phyloP scores from a whole-genome alignment of 176 grass and related monocot genomes.

The Bromus sterilis region DNA sequence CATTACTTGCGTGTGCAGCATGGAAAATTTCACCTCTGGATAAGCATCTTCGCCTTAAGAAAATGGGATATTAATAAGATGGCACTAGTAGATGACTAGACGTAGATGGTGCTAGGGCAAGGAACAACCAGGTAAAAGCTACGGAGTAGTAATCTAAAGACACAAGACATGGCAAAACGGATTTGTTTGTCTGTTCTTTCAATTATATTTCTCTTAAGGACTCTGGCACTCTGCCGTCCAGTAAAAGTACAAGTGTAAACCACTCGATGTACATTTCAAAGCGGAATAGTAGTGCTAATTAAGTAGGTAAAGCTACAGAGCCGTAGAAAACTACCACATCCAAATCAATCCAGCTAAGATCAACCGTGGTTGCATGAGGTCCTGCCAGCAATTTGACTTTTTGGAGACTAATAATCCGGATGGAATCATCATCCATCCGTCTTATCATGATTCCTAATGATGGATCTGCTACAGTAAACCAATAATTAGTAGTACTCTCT shows the following conservation, averaged over 20 bases:
- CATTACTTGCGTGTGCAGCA: not conserved
- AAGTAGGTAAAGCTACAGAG: not conserved
- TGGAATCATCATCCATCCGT: not conserved
- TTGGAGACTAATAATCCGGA: not conserved
- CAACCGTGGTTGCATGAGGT: not conserved
- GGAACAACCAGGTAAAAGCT: not conserved
- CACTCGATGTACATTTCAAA: not conserved
- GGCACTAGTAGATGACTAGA: not conserved
- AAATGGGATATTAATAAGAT: not conserved
- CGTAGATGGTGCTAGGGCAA: not conserved
- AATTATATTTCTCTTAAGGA: not conserved
- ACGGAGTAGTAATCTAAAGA: too few relatives aligned
- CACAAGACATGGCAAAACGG: not conserved
- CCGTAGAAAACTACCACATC: not conserved
- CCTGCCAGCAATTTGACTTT: constrained; percentile 12
- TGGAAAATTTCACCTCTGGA: constrained; percentile 6
- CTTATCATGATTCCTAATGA: constrained; percentile 4
- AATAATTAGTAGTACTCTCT: not conserved
- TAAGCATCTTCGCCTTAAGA: not conserved
- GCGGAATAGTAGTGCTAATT: not conserved
- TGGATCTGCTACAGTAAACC: not conserved
- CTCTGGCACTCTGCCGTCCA: not conserved
- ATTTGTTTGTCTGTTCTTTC: not conserved
- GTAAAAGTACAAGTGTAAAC: not conserved
- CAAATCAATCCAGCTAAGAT: not conserved